These are phyloP conservation scores for Diaporthe citri DNA, from an alignment of 2,329 filamentous ascomycete species.

Conservation along the genomic window DNA sequence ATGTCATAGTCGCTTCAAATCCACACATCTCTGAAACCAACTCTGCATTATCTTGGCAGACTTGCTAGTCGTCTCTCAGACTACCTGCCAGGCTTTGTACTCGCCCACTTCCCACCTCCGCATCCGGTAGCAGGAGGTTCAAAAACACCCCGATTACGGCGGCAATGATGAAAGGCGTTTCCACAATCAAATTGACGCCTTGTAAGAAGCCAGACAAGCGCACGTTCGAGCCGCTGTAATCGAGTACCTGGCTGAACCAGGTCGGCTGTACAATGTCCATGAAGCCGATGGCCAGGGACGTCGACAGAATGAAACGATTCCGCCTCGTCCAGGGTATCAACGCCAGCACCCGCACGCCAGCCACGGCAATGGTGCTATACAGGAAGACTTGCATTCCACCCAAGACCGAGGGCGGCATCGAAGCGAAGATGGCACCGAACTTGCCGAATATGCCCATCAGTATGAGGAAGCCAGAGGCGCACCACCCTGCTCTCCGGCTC, in stretches of 20 bases:
- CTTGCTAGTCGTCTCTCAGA: background rate
- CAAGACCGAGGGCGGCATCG: slow-evolving; percentile 68
- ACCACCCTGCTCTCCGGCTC: slow-evolving; percentile 76
- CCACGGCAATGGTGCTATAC: slow-evolving; percentile 74
- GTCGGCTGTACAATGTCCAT: slow-evolving; percentile 56
- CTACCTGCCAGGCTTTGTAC: slow-evolving; percentile 18
- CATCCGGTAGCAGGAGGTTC: slow-evolving; percentile 54
- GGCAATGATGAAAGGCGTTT: slow-evolving; percentile 57
- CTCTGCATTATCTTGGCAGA: background rate
- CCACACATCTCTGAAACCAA: background rate
- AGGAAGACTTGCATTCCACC: slow-evolving; percentile 72
- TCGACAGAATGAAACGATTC: slow-evolving; percentile 76
- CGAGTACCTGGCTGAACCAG: slow-evolving; percentile 54
- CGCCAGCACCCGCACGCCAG: slow-evolving; percentile 74
- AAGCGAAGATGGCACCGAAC: slow-evolving; percentile 76
- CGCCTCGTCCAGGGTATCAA: slow-evolving; percentile 73
- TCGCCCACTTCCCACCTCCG: slow-evolving; percentile 25
- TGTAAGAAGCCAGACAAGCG: slow-evolving; percentile 55
- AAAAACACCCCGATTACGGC: slow-evolving; percentile 57
- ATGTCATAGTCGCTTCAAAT: no score
- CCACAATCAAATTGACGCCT: slow-evolving; percentile 54
- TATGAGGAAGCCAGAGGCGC: slow-evolving; percentile 73
- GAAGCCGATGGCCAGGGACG: slow-evolving; percentile 69
- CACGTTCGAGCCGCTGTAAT: slow-evolving; percentile 52
- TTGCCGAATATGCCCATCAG: slow-evolving; percentile 80